A percentile compares a stretch with the other conserved stretches of the same genome.
Conservation (phyloP, 2,329 filamentous ascomycete species). For the Diplodia seriata region DNA sequence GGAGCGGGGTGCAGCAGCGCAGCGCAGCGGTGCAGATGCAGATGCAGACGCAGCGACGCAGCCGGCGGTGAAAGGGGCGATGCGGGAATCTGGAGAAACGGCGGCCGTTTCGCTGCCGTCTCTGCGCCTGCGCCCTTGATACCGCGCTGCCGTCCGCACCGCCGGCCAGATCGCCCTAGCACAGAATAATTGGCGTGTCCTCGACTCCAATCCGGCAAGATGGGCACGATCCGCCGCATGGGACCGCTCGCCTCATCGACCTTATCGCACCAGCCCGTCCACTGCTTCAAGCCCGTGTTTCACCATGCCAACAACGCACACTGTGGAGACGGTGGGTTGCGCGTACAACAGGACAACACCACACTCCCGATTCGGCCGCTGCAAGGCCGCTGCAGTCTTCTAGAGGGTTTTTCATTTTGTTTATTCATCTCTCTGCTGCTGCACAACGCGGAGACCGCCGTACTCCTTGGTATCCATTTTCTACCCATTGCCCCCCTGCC, state of each 20-base stretch:
- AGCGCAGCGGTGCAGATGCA: too few species aligned
- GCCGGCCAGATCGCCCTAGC: neutral
- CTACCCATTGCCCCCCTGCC: too few species aligned
- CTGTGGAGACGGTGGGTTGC: neutral
- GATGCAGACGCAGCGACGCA: neutral
- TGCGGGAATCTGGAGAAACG: neutral
- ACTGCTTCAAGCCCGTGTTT: neutral
- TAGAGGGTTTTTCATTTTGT: too few species aligned
- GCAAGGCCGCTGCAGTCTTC: too few species aligned
- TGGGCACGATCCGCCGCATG: constrained; percentile 8
- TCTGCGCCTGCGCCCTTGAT: constrained; percentile 5
- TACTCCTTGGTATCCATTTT: too few species aligned
- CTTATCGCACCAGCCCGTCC: neutral
- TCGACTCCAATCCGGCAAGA: neutral
- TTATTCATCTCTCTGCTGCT: too few species aligned
- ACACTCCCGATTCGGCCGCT: too few species aligned
- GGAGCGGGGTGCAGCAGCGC: neutral
- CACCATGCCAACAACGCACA: neutral
- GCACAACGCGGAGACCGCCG: too few species aligned
- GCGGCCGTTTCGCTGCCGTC: constrained; percentile 8
- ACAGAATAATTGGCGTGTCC: neutral
- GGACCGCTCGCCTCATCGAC: constrained; percentile 4
- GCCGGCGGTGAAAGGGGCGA: neutral
- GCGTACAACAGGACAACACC: neutral
- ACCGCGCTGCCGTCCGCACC: constrained; percentile 6